phyloP scores from a whole-genome alignment of 305 asterid genomes.

The Rubia tinctorum region DNA sequence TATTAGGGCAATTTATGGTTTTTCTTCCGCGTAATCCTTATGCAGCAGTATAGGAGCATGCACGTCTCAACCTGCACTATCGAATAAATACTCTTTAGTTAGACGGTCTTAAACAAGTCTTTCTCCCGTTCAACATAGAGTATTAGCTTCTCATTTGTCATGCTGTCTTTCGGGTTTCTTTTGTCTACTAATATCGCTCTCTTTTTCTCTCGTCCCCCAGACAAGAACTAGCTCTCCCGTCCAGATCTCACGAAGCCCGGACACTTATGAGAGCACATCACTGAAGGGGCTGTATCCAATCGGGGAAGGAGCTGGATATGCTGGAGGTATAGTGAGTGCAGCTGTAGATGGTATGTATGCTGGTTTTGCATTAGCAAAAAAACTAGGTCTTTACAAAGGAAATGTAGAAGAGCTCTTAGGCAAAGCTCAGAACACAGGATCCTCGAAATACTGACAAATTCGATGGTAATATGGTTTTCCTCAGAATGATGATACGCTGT shows the following conservation, averaged over 20 bases:
- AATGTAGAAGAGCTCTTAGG: conserved; percentile 48
- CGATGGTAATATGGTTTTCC: background rate
- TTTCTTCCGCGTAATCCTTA: background rate
- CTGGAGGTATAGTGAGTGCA: conserved; percentile 95
- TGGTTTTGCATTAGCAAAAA: conserved; percentile 74
- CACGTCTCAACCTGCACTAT: too few species aligned
- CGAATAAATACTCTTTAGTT: too few species aligned
- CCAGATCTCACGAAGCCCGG: conserved; percentile 62
- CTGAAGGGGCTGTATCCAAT: conserved; percentile 83
- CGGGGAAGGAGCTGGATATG: conserved; percentile 97
- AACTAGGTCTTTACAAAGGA: conserved; percentile 61
- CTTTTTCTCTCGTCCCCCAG: conserved; percentile 28
- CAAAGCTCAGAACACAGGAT: conserved; percentile 53
- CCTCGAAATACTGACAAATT: conserved; percentile 45
- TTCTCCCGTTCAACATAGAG: too few species aligned
- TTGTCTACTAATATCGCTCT: background rate
- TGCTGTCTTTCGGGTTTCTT: background rate
- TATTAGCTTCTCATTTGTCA: background rate
- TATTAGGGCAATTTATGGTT: background rate
- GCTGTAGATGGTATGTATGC: conserved; percentile 93
- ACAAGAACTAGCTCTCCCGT: conserved; percentile 95
- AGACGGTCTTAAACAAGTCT: too few species aligned
- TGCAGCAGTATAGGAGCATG: too few species aligned
- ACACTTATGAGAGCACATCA: conserved; percentile 80
- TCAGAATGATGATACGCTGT: background rate